Percentiles rank a stretch among this genome's conserved stretches.
phyloP scores from a whole-genome alignment of 2,329 filamentous ascomycete species.

The Paracoccidioides brasiliensis region DNA sequence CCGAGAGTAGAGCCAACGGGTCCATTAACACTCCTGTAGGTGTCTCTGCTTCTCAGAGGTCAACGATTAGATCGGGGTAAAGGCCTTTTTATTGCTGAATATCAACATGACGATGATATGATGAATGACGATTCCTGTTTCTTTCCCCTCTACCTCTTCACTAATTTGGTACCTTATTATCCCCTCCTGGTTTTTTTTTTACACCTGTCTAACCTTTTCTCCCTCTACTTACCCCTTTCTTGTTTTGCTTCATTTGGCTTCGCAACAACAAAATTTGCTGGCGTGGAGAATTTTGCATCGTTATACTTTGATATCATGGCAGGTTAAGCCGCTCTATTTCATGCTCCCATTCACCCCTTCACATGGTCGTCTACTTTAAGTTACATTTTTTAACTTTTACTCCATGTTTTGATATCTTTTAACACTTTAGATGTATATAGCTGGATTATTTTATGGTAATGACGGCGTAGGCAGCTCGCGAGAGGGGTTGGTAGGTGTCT shows the following conservation, averaged over 20 bases:
- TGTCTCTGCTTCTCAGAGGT: background rate
- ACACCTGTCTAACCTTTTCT: no score
- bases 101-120: constrained; percentile 5
- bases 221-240: no score
- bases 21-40: background rate
- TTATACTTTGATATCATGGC: no score
- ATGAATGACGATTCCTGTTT: background rate
- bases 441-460: background rate
- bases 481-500: background rate
- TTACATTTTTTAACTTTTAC: background rate
- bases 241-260: no score
- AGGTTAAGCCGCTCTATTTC: no score
- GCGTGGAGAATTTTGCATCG: no score
- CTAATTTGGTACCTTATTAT: no score
- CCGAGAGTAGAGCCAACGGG: background rate
- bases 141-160: background rate
- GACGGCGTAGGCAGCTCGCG: background rate
- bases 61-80: background rate
- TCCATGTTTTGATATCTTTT: background rate
- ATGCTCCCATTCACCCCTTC: background rate
- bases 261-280: no score
- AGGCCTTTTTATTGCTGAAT: constrained; percentile 5
- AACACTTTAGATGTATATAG: background rate
- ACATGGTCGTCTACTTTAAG: background rate
- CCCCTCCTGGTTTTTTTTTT: no score